Evolutionary conservation across 148 eudicot genomes (phyloP).

Genomic region (Cornus controversa): DNA sequence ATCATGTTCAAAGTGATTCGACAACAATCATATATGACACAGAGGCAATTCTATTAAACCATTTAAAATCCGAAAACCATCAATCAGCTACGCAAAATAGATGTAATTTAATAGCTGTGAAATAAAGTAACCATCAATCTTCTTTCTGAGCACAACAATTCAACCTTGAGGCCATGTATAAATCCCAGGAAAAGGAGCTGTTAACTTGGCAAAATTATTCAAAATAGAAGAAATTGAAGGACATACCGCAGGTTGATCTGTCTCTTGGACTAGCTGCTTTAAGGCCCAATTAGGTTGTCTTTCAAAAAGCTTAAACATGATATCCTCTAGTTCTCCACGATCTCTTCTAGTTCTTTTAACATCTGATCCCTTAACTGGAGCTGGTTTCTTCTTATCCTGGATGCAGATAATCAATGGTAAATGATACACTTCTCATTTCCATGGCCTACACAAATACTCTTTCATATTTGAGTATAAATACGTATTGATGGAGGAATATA

Average conservation of each 20-base stretch:
- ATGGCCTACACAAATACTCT: background rate
- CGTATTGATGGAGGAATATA: background rate
- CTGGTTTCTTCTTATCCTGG: constrained; percentile 84
- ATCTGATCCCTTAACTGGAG: constrained; percentile 79
- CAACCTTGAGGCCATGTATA: background rate
- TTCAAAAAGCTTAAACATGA: constrained; percentile 95
- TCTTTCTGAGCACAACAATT: background rate
- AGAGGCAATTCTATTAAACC: background rate
- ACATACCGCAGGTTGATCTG: constrained; percentile 97
- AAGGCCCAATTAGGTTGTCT: constrained; percentile 94
- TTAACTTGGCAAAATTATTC: background rate
- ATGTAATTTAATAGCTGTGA: too few species aligned
- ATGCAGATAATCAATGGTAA: background rate
- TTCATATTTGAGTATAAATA: background rate
- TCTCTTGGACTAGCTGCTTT: constrained; percentile 93
- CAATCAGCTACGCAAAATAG: background rate
- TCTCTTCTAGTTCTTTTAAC: constrained; percentile 98
- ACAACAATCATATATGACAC: background rate
- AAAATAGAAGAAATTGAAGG: constrained; percentile 11
- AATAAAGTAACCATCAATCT: too few species aligned
- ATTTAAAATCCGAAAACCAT: background rate
- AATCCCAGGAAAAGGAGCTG: background rate
- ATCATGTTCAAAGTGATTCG: background rate
- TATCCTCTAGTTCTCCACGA: constrained; percentile 93
- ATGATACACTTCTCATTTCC: background rate